phyloP scores from a whole-genome alignment of 31 red algal species.

The Porphyra umbilicalis region DNA sequence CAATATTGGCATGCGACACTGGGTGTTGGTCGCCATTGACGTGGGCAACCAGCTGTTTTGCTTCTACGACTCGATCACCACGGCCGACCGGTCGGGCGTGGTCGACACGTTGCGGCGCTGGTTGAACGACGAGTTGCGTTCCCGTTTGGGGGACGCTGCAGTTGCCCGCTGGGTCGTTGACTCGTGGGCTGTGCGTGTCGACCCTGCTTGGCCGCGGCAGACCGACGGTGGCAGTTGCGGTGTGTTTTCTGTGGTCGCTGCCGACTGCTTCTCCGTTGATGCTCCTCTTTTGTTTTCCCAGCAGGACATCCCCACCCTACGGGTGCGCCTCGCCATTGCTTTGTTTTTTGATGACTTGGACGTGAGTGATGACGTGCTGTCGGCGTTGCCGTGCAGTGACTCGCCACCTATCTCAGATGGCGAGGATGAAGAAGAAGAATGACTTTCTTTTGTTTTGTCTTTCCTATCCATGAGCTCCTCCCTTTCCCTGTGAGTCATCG shows the following conservation, averaged over 20 bases:
- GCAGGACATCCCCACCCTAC: slow-evolving; percentile 32
- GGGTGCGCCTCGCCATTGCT: slow-evolving; percentile 38
- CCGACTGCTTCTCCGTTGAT: slow-evolving; percentile 49
- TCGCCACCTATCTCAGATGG: too few relatives aligned
- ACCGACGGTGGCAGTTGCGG: slow-evolving; percentile 61
- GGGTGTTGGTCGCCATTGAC: slow-evolving; percentile 63
- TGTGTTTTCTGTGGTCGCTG: slow-evolving; percentile 57
- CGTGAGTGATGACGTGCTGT: too few relatives aligned
- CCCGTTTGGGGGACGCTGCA: slow-evolving; percentile 29
- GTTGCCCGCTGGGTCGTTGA: slow-evolving; percentile 25
- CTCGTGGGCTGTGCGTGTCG: slow-evolving; percentile 30
- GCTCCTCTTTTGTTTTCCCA: slow-evolving; percentile 33
- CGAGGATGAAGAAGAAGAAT: too few relatives aligned
- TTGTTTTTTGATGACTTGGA: slow-evolving; percentile 3
- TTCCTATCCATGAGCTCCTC: too few relatives aligned
- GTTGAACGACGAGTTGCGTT: slow-evolving; percentile 53
- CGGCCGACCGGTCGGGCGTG: slow-evolving; percentile 6
- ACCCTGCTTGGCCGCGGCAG: slow-evolving; percentile 35
- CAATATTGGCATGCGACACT: slow-evolving; percentile 48
- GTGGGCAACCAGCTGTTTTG: slow-evolving; percentile 14
- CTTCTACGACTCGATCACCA: slow-evolving; percentile 41
- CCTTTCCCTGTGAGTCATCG: too few relatives aligned
- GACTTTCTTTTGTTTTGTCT: too few relatives aligned
- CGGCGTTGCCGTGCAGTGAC: too few relatives aligned
- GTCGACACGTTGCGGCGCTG: slow-evolving; percentile 27